Base-by-base conservation (phyloP, 495 filamentous ascomycete genomes). In the Parmelia sp. region DNA sequence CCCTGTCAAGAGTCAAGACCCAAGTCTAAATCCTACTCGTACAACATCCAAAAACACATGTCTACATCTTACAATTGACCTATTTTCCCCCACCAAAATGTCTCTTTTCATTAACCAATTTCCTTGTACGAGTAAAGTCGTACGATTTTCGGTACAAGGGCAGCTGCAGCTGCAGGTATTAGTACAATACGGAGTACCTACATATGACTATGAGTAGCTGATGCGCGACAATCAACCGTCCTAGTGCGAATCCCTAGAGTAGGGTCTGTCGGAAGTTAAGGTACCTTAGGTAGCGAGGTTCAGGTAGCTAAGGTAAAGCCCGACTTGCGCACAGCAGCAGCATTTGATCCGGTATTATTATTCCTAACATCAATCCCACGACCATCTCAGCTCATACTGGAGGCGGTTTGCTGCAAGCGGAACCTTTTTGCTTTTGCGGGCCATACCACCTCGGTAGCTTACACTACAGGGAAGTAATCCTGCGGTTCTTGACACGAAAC, bases 401-500 rank as follows among this genome's bases (percentile, higher is more conserved):
- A 55, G 51, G 29, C 51, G 27, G 10, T 12, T 31, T 55, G 21
- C 29, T 35, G 51, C 29, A 55, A 33, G 27, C 51, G 29, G 21
- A 55, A 55, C 51, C 27, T 17, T 21, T 17, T 35, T 31, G 27
- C 47, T 53, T 55, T 4, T 33, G 21, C 7, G 14, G 14, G 29
- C 0, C 3, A 19, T 2, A 53, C 14, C n/a, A 53, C 27, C 25
- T 51, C 1, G 47, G 2, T 49, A 12, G 27, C 49, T 53, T 31
- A n/a, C n/a, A n/a, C n/a, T n/a, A 5, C 25, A 29, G 51, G 0
- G 17, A 53, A 31, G 31, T 2, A 2, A 31, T 55, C 21, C n/a
- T 55, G 51, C 51, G 51, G 29, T 55, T 55, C 51, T 55, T 55
- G 51, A 55, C 51, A 55, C 51, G 51, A 55, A 55, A 55, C 51